Base-by-base conservation (phyloP, 108 stramenopile genomes). In the Mayamaea pseudoterrestris region DNA sequence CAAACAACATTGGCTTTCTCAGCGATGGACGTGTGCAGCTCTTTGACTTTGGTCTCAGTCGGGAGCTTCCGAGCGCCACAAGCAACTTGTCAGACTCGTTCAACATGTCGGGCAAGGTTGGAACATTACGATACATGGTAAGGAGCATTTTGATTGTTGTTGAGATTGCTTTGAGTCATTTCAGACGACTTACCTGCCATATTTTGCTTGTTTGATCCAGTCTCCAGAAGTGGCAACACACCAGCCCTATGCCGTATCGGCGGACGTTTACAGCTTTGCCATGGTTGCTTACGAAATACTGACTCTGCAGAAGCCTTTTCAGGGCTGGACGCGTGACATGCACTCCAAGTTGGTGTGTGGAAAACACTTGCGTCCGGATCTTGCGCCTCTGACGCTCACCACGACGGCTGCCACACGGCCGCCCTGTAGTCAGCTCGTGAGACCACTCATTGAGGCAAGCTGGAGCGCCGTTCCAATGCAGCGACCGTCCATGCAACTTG, bases 111-210 rank as follows among this genome's bases (percentile, higher is more conserved):
- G 74, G 74, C 36, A 72, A 71, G 24, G 62, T 69, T 11, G 78
- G 78, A 24, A 72, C 69, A 9, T 44, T 71, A 0, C 73, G 77
- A 1, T 88, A 88, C 45, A 92, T 92, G 90, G 81, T n/a, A n/a
- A n/a, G n/a, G n/a, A n/a, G n/a, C n/a, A n/a, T n/a, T n/a, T n/a
- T n/a, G n/a, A n/a, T n/a, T n/a, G n/a, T n/a, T n/a, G n/a, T n/a
- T n/a, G n/a, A n/a, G n/a, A n/a, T n/a, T n/a, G n/a, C n/a, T n/a
- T n/a, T n/a, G n/a, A n/a, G n/a, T n/a, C n/a, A n/a, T n/a, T n/a
- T n/a, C n/a, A n/a, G n/a, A n/a, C n/a, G n/a, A n/a, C n/a, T n/a
- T n/a, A n/a, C n/a, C n/a, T n/a, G n/a, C n/a, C n/a, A n/a, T n/a
- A n/a, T n/a, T n/a, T n/a, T n/a, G n/a, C n/a, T n/a, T n/a, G n/a